Conservation (phyloP, 345 rosid species). For the Microthlaspi erraticum region DNA sequence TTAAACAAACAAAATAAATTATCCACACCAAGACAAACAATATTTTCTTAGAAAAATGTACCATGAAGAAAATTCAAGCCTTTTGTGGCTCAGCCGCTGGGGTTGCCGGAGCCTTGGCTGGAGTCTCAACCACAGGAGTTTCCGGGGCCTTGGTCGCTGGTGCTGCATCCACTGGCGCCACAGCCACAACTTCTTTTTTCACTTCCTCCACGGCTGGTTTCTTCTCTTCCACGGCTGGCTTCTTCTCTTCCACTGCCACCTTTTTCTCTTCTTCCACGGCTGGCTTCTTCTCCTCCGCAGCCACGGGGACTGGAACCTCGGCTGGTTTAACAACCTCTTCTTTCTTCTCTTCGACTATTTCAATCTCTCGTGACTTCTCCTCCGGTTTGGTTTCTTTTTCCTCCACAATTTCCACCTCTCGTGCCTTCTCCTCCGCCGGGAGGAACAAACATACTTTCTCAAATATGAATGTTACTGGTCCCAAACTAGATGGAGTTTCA, state of each 20-base stretch:
- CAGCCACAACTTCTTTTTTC: conserved; percentile 46
- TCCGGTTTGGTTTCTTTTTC: conserved; percentile 42
- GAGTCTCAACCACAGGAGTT: conserved; percentile 25
- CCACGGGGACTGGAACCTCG: background rate
- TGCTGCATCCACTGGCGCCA: conserved; percentile 21
- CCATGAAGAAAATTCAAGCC: conserved; percentile 44
- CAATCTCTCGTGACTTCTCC: conserved; percentile 44
- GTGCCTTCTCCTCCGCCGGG: conserved; percentile 50
- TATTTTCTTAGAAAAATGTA: conserved; percentile 11
- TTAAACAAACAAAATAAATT: conserved; percentile 31
- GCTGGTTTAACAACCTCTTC: conserved; percentile 41
- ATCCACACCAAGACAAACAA: conserved; percentile 42
- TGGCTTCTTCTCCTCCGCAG: conserved; percentile 30
- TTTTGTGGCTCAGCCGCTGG: conserved; percentile 49
- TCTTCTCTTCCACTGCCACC: conserved; percentile 23
- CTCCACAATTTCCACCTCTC: conserved; percentile 43
- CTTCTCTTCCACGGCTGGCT: conserved; percentile 12
- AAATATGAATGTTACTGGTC: conserved; percentile 21
- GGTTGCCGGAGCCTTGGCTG: conserved; percentile 27
- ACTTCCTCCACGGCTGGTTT: conserved; percentile 43
- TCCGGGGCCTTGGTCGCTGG: conserved; percentile 7
- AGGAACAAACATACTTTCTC: conserved; percentile 23
- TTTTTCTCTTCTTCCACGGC: conserved; percentile 31
- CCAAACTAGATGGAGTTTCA: background rate
- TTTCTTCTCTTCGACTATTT: conserved; percentile 55